These are phyloP conservation scores for Licmophora abbreviata DNA, from an alignment of 108 stramenopile species.

Conservation along the genomic window DNA sequence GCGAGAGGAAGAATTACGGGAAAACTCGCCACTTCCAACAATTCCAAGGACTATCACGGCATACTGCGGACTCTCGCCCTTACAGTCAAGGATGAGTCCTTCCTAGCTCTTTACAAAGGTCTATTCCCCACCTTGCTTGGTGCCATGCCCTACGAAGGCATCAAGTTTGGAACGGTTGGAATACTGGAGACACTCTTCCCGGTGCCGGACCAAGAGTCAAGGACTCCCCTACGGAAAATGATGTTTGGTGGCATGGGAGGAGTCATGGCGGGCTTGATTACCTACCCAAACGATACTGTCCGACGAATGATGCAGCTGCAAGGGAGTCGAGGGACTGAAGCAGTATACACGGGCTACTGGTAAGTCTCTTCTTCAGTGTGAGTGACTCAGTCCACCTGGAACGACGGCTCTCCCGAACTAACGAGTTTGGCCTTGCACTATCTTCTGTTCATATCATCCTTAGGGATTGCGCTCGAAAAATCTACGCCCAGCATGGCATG, in stretches of 20 bases:
- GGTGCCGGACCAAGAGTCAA: slow-evolving; percentile 8
- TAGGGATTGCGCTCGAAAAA: slow-evolving; percentile 62
- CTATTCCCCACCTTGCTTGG: slow-evolving; percentile 76
- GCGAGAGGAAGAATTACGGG: slow-evolving; percentile 81
- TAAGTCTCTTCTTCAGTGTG: slow-evolving; percentile 8
- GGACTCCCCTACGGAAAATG: slow-evolving; percentile 49
- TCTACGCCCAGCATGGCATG: slow-evolving; percentile 54
- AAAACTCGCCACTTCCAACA: slow-evolving; percentile 38
- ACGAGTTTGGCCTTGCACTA: background rate
- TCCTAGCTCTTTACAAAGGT: slow-evolving; percentile 74
- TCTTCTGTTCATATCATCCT: background rate
- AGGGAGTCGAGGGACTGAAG: slow-evolving; percentile 69
- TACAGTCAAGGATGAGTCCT: slow-evolving; percentile 72
- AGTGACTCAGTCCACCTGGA: background rate
- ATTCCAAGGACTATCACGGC: slow-evolving; percentile 59
- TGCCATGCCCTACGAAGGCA: slow-evolving; percentile 85
- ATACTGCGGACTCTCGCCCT: slow-evolving; percentile 58
- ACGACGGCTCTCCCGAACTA: background rate
- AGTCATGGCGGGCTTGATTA: slow-evolving; percentile 68
- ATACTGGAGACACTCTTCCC: slow-evolving; percentile 56
- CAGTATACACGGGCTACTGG: slow-evolving; percentile 67
- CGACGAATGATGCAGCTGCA: slow-evolving; percentile 81
- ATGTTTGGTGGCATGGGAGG: slow-evolving; percentile 78
- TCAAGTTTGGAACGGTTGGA: slow-evolving; percentile 88
- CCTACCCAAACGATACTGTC: slow-evolving; percentile 89